Conservation (phyloP, 129 eudicot genomes). For the Centaurea solstitialis region DNA sequence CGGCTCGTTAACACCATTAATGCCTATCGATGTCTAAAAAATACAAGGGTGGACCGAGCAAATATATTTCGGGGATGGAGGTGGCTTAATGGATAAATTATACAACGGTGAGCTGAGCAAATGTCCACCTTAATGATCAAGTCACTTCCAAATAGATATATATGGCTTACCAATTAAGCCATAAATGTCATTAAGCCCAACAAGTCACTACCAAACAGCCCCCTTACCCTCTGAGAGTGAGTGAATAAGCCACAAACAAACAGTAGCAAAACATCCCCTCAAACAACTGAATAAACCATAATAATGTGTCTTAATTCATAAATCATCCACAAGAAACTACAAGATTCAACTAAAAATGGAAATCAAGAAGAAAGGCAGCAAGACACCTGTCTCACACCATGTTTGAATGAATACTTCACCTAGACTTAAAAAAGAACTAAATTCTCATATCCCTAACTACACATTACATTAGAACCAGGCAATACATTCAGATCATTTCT, state of each 20-base stretch:
- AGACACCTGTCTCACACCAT: background rate
- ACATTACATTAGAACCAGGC: background rate
- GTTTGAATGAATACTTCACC: background rate
- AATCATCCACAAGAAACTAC: background rate
- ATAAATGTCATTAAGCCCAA: too few species aligned
- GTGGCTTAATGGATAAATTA: too few species aligned
- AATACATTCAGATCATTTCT: background rate
- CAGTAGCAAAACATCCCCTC: background rate
- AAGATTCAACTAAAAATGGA: conserved; percentile 2
- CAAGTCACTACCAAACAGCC: too few species aligned
- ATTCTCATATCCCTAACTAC: background rate
- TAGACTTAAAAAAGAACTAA: background rate
- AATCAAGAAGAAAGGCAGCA: background rate
- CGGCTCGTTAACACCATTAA: too few species aligned
- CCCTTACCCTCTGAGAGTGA: too few species aligned
- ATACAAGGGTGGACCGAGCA: too few species aligned
- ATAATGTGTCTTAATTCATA: background rate
- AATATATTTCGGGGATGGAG: too few species aligned
- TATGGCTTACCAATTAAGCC: too few species aligned
- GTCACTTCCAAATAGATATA: too few species aligned
- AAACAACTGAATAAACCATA: background rate
- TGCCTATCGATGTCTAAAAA: too few species aligned
- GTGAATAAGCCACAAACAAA: background rate
- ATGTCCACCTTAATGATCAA: too few species aligned
- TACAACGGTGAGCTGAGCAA: too few species aligned